Conservation (phyloP, 2,329 filamentous ascomycete genomes). For the Aspergillus sp. region DNA sequence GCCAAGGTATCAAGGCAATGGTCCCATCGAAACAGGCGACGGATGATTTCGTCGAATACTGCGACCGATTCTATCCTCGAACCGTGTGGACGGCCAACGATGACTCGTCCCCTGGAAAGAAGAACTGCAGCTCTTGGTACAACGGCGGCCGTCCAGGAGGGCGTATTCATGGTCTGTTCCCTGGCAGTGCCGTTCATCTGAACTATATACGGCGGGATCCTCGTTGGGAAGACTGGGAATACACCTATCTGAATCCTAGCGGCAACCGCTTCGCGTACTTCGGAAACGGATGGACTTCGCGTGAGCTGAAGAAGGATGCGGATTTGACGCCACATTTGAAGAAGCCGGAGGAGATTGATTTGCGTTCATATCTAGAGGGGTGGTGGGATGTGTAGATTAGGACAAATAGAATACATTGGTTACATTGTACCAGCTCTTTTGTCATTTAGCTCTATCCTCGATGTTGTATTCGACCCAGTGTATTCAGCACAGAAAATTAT, state of each 20-base stretch:
- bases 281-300: constrained; percentile 65
- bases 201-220: constrained; percentile 58
- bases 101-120: constrained; percentile 42
- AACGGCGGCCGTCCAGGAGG: constrained; percentile 64
- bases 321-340: constrained; percentile 66
- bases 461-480: too few relatives aligned
- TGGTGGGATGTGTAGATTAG: constrained; percentile 57
- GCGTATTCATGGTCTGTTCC: constrained; percentile 68
- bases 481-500: neutral
- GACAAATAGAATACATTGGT: neutral
- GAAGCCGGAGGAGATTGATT: constrained; percentile 55
- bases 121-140: constrained; percentile 70
- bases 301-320: constrained; percentile 55
- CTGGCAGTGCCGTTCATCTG: constrained; percentile 63
- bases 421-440: neutral
- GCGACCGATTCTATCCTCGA: constrained; percentile 51
- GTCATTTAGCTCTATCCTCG: too few relatives aligned
- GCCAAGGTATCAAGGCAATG: constrained; percentile 65
- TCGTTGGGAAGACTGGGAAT: constrained; percentile 61
- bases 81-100: constrained; percentile 45
- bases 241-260: constrained; percentile 44
- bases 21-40: constrained; percentile 57
- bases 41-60: constrained; percentile 53
- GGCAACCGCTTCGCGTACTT: constrained; percentile 56
- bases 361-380: constrained; percentile 64